phyloP scores from a whole-genome alignment of 2,329 filamentous ascomycete species.

The Pleoardoris graminearum region DNA sequence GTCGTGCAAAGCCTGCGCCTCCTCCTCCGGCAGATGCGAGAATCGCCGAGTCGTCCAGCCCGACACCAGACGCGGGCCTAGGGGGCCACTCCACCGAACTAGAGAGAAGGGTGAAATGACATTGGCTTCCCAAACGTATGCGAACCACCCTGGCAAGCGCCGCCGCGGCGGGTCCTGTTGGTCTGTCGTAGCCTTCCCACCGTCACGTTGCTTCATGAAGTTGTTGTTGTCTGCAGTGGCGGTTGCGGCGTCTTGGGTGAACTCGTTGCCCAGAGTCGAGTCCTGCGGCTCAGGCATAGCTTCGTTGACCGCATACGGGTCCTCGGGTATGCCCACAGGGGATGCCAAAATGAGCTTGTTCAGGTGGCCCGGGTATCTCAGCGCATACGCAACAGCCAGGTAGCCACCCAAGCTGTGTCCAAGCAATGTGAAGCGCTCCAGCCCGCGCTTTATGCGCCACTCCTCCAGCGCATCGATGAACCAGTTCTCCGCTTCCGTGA shows the following conservation, averaged over 20 bases:
- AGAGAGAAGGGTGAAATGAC: conserved; percentile 86
- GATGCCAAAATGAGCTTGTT: conserved; percentile 97
- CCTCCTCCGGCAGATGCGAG: conserved; percentile 77
- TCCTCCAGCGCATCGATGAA: conserved; percentile 96
- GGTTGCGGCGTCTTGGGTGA: conserved; percentile 72
- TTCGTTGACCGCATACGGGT: conserved; percentile 83
- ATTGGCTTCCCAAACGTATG: conserved; percentile 96
- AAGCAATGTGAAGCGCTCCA: conserved; percentile 90
- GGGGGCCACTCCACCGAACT: conserved; percentile 81
- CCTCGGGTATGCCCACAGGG: conserved; percentile 91
- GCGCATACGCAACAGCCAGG: conserved; percentile 88
- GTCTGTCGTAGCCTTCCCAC: conserved; percentile 40
- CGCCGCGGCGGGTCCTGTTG: conserved; percentile 56
- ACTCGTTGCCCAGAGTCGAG: conserved; percentile 75
- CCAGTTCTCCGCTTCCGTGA: conserved; percentile 88
- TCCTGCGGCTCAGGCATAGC: conserved; percentile 75
- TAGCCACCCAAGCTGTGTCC: conserved; percentile 95
- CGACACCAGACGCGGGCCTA: conserved; percentile 89
- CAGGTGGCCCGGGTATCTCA: conserved; percentile 92
- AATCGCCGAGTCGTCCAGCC: conserved; percentile 95
- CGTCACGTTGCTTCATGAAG: conserved; percentile 55
- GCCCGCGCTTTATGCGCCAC: conserved; percentile 85
- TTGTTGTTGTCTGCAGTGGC: conserved; percentile 60
- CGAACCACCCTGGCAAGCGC: conserved; percentile 80
- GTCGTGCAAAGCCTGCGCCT: conserved; percentile 83